Percentiles rank a stretch among this genome's conserved stretches.
phyloP scores from a whole-genome alignment of 2,329 filamentous ascomycete species.

The Colletotrichum sp. region DNA sequence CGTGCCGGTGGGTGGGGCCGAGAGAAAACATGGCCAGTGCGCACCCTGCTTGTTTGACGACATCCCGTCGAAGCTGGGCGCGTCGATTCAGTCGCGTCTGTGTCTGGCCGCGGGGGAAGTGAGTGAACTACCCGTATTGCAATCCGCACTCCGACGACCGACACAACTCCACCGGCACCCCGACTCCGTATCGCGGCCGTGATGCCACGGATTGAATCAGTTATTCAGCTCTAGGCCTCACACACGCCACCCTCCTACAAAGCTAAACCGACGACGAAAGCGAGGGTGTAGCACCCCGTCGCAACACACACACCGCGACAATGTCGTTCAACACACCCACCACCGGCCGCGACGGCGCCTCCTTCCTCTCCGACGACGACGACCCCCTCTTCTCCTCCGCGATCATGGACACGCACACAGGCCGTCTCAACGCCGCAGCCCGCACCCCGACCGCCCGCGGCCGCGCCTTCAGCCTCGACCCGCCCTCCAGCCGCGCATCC shows the following conservation, averaged over 20 bases:
- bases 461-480: neutral
- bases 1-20: conserved; percentile 3
- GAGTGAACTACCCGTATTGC: neutral
- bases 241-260: neutral
- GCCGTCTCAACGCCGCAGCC: conserved; percentile 32
- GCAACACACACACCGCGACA: neutral
- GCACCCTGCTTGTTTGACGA: neutral
- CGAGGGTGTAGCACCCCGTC: neutral
- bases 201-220: neutral
- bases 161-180: neutral
- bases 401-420: conserved; percentile 49
- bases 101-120: neutral
- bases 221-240: neutral
- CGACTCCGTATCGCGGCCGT: neutral
- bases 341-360: neutral
- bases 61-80: neutral
- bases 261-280: neutral
- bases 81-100: neutral
- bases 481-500: conserved; percentile 3
- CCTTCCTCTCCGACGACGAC: conserved; percentile 19
- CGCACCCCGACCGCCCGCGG: conserved; percentile 22
- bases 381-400: conserved; percentile 45
- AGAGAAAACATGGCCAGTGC: neutral
- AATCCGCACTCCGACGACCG: neutral
- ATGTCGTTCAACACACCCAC: conserved; percentile 15